These are phyloP conservation scores for Coemansia sp. DNA, from an alignment of 192 early-diverging fungal genomes.

Conservation along the genomic window DNA sequence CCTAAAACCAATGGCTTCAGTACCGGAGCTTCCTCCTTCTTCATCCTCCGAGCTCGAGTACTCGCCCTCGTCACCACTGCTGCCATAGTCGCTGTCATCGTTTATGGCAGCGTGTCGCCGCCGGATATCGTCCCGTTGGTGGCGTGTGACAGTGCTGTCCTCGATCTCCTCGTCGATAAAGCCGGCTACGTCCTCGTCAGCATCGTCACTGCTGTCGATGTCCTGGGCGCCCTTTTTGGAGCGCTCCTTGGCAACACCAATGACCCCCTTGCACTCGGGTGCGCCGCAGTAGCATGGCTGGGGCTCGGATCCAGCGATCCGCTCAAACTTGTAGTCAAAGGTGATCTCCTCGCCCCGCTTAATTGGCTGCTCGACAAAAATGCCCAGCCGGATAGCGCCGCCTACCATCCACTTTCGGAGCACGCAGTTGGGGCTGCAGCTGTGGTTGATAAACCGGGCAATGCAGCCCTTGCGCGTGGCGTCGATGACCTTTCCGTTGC, in stretches of 20 bases:
- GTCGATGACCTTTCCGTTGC: slow-evolving; percentile 94
- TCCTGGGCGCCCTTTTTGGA: neutral
- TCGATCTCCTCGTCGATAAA: slow-evolving; percentile 58
- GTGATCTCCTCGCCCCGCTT: slow-evolving; percentile 85
- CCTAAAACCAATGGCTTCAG: slow-evolving; percentile 23
- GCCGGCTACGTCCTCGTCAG: slow-evolving; percentile 59
- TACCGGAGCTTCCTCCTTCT: slow-evolving; percentile 21
- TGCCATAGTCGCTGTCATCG: slow-evolving; percentile 56
- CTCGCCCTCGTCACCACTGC: slow-evolving; percentile 40
- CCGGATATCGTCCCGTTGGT: slow-evolving; percentile 58
- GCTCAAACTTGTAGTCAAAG: slow-evolving; percentile 99
- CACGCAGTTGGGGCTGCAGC: slow-evolving; percentile 92
- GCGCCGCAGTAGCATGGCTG: slow-evolving; percentile 94
- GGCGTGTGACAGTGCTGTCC: slow-evolving; percentile 56
- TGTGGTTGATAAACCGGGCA: slow-evolving; percentile 98
- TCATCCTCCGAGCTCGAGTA: slow-evolving; percentile 24
- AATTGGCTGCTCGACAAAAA: slow-evolving; percentile 84
- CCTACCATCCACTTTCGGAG: slow-evolving; percentile 98
- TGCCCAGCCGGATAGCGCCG: slow-evolving; percentile 85
- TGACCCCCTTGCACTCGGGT: slow-evolving; percentile 81
- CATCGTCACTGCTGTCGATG: slow-evolving; percentile 24
- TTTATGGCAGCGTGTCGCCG: slow-evolving; percentile 51
- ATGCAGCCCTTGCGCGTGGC: slow-evolving; percentile 90
- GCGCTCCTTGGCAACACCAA: slow-evolving; percentile 80
- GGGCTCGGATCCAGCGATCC: slow-evolving; percentile 72